These are phyloP conservation scores for Ilyonectria sp. DNA, from an alignment of 2,329 filamentous ascomycete species.

Conservation along the genomic window DNA sequence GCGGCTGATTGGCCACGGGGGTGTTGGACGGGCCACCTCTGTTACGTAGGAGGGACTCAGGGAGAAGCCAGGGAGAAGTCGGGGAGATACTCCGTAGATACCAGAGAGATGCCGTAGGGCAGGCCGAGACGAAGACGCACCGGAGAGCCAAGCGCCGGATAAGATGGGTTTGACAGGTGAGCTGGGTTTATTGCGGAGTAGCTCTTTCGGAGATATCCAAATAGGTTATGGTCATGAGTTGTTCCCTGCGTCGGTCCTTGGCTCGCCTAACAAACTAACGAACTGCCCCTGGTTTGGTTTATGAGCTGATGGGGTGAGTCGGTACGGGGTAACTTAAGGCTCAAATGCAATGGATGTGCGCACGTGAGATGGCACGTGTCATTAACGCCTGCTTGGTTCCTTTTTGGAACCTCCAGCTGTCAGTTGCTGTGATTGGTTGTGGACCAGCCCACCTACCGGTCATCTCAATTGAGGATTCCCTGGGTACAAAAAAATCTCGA, in stretches of 20 bases:
- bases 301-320: background rate
- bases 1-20: conserved; percentile 39
- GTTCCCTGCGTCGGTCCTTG: background rate
- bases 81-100: too few species aligned
- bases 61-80: background rate
- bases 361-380: conserved; percentile 19
- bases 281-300: too few species aligned
- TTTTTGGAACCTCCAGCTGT: background rate
- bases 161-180: background rate
- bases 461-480: conserved; percentile 48
- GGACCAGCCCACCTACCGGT: conserved; percentile 37
- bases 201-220: conserved; percentile 3
- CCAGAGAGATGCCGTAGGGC: background rate
- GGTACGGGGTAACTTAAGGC: background rate
- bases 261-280: background rate
- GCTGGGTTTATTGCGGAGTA: background rate
- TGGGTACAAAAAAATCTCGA: conserved; percentile 52
- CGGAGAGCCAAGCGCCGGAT: background rate
- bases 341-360: background rate
- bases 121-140: background rate
- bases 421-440: conserved; percentile 38
- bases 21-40: background rate
- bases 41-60: too few species aligned
- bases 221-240: background rate
- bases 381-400: background rate